Evolutionary conservation across 2,329 filamentous ascomycete genomes (phyloP).

Genomic region (Cladorrhinum sp.): DNA sequence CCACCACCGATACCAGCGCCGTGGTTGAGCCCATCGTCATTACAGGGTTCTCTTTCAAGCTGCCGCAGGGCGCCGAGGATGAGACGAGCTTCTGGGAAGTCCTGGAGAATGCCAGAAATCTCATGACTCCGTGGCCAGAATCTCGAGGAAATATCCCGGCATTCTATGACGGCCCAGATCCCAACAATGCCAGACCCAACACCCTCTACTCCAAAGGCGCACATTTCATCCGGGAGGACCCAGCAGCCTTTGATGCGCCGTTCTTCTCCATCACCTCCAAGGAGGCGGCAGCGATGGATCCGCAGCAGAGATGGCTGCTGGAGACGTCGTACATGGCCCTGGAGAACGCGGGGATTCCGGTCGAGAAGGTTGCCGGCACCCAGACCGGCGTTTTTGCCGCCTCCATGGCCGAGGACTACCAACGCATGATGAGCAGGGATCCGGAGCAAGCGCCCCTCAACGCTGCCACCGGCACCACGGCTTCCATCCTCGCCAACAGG

Average conservation of each 20-base stretch:
- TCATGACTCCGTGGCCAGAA: too few species aligned
- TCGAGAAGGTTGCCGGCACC: conserved; percentile 28
- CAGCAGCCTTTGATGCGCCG: neutral
- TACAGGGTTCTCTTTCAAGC: too few species aligned
- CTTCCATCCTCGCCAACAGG: conserved; percentile 32
- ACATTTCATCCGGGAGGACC: conserved; percentile 1
- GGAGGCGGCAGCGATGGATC: conserved; percentile 1
- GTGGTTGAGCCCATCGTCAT: too few species aligned
- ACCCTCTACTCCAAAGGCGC: too few species aligned
- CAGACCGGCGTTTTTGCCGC: conserved; percentile 34
- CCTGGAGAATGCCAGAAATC: too few species aligned
- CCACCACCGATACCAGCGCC: too few species aligned
- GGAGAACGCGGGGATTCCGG: conserved; percentile 27
- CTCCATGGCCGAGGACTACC: conserved; percentile 29
- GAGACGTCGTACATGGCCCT: conserved; percentile 3
- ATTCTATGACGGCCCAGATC: too few species aligned
- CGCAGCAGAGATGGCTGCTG: conserved; percentile 1
- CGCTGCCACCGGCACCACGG: conserved; percentile 27
- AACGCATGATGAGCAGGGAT: neutral
- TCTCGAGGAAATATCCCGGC: too few species aligned
- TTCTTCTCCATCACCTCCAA: conserved; percentile 3
- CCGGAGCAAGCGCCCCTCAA: conserved; percentile 9
- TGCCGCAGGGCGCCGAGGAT: too few species aligned
- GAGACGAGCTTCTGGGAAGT: too few species aligned
- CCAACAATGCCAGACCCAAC: too few species aligned